Conservation (phyloP, 345 rosid genomes). For the Linum usitatissimum region DNA sequence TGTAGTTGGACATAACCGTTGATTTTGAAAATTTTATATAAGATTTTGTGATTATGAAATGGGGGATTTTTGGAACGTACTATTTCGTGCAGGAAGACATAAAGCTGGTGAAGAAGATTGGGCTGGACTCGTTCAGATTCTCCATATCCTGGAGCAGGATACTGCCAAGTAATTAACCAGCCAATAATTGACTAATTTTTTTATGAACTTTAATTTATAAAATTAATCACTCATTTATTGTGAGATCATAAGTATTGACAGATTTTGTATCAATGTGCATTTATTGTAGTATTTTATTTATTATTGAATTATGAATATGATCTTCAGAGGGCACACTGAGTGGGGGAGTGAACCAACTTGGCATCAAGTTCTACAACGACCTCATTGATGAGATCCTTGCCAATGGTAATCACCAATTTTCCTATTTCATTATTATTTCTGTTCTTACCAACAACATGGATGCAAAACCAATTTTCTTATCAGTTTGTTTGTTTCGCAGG, state of each 20-base stretch:
- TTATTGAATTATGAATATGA: neutral
- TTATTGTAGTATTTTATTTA: too few species aligned
- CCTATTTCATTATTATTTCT: neutral
- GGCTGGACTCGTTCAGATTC: conserved; percentile 17
- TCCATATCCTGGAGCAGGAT: conserved; percentile 19
- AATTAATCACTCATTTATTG: neutral
- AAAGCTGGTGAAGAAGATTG: conserved; percentile 12
- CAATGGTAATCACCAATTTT: conserved; percentile 5
- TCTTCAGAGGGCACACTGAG: conserved; percentile 12
- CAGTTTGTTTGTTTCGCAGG: too few species aligned
- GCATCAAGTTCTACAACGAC: conserved; percentile 17
- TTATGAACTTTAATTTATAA: neutral
- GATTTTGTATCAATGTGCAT: too few species aligned
- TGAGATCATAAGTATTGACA: neutral
- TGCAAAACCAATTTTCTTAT: too few species aligned
- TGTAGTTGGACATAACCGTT: neutral
- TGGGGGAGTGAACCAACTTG: conserved; percentile 13
- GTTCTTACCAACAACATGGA: too few species aligned
- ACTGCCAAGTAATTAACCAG: conserved; percentile 9
- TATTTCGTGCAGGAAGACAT: conserved; percentile 13
- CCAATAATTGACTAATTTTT: neutral
- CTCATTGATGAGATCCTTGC: conserved; percentile 15
- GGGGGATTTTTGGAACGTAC: too few species aligned
- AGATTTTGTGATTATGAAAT: too few species aligned
- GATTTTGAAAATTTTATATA: too few species aligned